Evolutionary conservation across 2,329 filamentous ascomycete genomes (phyloP).

Genomic region (Anthostomella pinea): DNA sequence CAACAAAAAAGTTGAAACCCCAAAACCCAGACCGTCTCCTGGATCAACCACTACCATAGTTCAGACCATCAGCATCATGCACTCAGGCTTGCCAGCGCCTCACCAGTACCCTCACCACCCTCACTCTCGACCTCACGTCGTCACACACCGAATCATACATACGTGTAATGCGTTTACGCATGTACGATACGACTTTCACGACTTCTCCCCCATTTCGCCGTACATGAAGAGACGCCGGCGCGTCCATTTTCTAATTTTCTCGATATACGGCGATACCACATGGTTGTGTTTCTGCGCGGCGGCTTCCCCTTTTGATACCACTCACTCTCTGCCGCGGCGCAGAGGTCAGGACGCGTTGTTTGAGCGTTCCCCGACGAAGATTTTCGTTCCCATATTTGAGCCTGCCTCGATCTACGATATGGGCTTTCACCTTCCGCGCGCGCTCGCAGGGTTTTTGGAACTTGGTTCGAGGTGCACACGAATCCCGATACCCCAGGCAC

Average conservation of each 20-base stretch:
- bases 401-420: too few species aligned
- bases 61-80: constrained; percentile 4
- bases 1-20: constrained; percentile 20
- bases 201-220: constrained; percentile 6
- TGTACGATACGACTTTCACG: constrained; percentile 15
- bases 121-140: constrained; percentile 4
- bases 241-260: constrained; percentile 18
- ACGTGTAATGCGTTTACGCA: constrained; percentile 7
- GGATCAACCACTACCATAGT: constrained; percentile 12
- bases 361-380: too few species aligned
- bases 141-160: too few species aligned
- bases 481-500: too few species aligned
- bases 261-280: constrained; percentile 28
- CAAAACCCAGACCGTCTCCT: constrained; percentile 16
- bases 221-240: constrained; percentile 10
- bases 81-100: neutral
- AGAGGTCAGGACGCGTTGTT: constrained; percentile 15
- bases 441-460: too few species aligned
- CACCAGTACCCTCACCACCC: too few species aligned
- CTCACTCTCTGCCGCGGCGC: constrained; percentile 11
- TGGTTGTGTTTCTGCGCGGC: constrained; percentile 19
- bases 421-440: too few species aligned
- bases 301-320: constrained; percentile 30
- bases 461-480: too few species aligned
- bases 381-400: neutral